phyloP scores from a whole-genome alignment of 2,329 filamentous ascomycete species.

The Zalaria sp. region DNA sequence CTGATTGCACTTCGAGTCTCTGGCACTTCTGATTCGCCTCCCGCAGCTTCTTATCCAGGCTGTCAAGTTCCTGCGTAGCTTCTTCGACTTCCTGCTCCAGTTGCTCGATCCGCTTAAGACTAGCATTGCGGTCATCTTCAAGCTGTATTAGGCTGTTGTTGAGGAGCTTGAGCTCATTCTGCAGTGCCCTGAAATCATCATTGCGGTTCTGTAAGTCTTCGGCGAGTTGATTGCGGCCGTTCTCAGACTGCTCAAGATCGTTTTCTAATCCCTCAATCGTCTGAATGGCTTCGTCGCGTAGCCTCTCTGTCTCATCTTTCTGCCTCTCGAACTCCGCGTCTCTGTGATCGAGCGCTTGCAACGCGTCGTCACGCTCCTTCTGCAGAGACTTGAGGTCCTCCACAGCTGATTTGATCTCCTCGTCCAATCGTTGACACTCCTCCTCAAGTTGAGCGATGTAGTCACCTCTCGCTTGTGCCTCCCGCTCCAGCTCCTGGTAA shows the following conservation, averaged over 20 bases:
- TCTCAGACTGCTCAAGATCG: slow-evolving; percentile 46
- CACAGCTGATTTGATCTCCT: slow-evolving; percentile 65
- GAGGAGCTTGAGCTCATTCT: slow-evolving; percentile 85
- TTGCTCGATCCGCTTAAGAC: slow-evolving; percentile 63
- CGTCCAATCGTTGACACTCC: slow-evolving; percentile 55
- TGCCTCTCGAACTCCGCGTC: slow-evolving; percentile 43
- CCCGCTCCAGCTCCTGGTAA: slow-evolving; percentile 75
- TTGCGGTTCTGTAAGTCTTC: slow-evolving; percentile 60
- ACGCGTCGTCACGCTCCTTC: slow-evolving; percentile 71
- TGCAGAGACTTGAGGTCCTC: slow-evolving; percentile 70
- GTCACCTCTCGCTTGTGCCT: slow-evolving; percentile 64
- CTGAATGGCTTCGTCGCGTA: slow-evolving; percentile 44
- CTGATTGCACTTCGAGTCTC: slow-evolving; percentile 76
- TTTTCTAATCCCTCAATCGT: slow-evolving; percentile 37
- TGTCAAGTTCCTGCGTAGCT: slow-evolving; percentile 74
- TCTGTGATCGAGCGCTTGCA: slow-evolving; percentile 56
- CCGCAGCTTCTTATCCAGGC: slow-evolving; percentile 67
- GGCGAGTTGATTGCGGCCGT: slow-evolving; percentile 56
- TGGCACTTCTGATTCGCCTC: slow-evolving; percentile 82
- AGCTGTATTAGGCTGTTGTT: slow-evolving; percentile 75
- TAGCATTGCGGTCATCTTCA: slow-evolving; percentile 77
- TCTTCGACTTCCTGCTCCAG: slow-evolving; percentile 73
- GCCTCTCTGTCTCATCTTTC: slow-evolving; percentile 33
- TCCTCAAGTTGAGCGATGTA: slow-evolving; percentile 65
- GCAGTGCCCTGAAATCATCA: slow-evolving; percentile 82